Evolutionary conservation across 1,139 yeast species (phyloP).

Genomic region (Diutina neorugosa): DNA sequence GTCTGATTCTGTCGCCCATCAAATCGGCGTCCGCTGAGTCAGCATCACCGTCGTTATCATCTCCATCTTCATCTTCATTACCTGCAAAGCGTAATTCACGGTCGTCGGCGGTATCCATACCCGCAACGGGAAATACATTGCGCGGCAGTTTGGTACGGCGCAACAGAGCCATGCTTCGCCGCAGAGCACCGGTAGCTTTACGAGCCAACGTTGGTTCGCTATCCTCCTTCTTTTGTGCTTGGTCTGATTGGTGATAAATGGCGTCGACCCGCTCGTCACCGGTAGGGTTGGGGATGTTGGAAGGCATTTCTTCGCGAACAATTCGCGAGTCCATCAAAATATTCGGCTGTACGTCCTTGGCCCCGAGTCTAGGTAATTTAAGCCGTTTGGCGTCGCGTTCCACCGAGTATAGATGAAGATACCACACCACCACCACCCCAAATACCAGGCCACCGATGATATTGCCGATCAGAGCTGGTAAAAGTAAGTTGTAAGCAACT

Average conservation of each 20-base stretch:
- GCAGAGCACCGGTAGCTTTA: background rate
- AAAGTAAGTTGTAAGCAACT: constrained; percentile 59
- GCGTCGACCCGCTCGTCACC: constrained; percentile 1
- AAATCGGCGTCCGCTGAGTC: background rate
- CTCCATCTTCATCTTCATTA: constrained; percentile 10
- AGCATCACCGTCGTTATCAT: constrained; percentile 6
- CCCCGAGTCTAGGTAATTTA: constrained; percentile 53
- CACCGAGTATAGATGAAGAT: constrained; percentile 55
- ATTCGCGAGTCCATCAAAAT: constrained; percentile 67
- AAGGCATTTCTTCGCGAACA: constrained; percentile 26
- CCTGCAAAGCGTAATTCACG: constrained; percentile 48
- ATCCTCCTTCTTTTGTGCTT: background rate
- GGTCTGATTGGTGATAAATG: background rate
- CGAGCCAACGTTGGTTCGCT: background rate
- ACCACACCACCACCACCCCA: constrained; percentile 53
- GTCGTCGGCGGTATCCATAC: constrained; percentile 54
- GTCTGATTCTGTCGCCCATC: background rate
- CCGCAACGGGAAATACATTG: constrained; percentile 68
- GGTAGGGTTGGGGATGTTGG: background rate
- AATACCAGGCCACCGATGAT: constrained; percentile 59
- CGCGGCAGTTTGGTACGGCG: constrained; percentile 40
- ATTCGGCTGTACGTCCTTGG: constrained; percentile 71
- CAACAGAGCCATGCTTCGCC: constrained; percentile 5
- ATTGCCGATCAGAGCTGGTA: constrained; percentile 62
- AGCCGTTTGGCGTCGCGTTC: constrained; percentile 52